Evolutionary conservation across 176 grass and related monocot species (phyloP).

Genomic region (Triticum monococcum): DNA sequence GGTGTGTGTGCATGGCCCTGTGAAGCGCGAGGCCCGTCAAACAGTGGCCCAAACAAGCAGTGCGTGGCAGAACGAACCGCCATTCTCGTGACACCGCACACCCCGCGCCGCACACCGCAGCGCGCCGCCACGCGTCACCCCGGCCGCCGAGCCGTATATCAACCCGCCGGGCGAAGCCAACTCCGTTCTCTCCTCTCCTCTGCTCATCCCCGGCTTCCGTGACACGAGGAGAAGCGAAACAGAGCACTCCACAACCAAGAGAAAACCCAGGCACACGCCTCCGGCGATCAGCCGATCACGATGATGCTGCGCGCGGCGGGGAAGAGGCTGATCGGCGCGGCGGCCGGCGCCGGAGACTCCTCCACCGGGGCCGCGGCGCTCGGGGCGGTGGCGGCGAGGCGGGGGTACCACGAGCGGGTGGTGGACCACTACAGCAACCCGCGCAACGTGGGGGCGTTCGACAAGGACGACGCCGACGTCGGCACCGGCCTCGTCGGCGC

Average conservation of each 20-base stretch:
- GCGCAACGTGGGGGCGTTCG: constrained; percentile 84
- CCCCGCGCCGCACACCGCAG: background rate
- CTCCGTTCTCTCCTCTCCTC: background rate
- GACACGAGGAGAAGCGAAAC: constrained; percentile 12
- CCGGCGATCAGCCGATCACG: background rate
- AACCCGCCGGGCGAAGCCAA: background rate
- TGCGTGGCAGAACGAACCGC: background rate
- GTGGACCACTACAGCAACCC: constrained; percentile 94
- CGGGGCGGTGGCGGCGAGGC: background rate
- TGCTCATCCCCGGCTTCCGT: background rate
- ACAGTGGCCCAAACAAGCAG: background rate
- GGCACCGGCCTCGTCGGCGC: constrained; percentile 88
- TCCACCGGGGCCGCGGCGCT: background rate
- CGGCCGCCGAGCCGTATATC: too few relatives aligned
- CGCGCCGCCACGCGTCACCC: background rate
- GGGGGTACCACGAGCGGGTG: constrained; percentile 87
- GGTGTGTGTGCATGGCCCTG: too few relatives aligned
- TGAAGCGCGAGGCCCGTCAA: background rate
- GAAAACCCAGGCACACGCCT: constrained; percentile 19
- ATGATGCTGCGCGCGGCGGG: constrained; percentile 41
- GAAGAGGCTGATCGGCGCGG: constrained; percentile 4
- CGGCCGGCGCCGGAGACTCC: background rate
- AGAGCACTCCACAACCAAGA: background rate
- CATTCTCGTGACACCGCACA: background rate
- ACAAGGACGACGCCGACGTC: constrained; percentile 75